Base-by-base conservation (phyloP, 176 grass and related monocot genomes). In the Oryza meridionalis region DNA sequence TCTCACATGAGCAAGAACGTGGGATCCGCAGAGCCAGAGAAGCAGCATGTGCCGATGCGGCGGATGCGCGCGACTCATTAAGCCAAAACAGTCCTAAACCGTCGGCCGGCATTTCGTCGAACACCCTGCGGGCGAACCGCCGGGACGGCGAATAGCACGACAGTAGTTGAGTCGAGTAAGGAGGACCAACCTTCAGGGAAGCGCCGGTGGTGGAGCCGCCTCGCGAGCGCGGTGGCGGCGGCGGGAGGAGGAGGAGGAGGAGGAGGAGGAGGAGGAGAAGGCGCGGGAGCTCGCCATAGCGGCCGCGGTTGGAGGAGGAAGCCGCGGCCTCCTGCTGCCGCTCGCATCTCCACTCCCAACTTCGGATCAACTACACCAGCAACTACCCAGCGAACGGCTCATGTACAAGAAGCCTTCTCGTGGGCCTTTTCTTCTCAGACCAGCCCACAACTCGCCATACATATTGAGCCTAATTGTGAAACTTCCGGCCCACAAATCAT, bases 311-410 rank as follows among this genome's bases (percentile, higher is more conserved):
- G 77, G 76, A 84, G 69, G 69, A 69, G 81, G 82, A 89, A 71
- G 50, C 64, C 77, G 61, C 87, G 77, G 87, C 87, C 82, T 69
- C 77, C 87, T 7, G 82, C 70, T 21, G 50, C 63, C 0, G 81
- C 81, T 58, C 76, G 81, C 87, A 88, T 89, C 76, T 12, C 51
- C 15, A 55, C 47, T 38, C 21, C 11, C 63, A 53, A 55, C 32
- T n/a, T 0, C 6, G 55, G 55, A 22, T 61, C 55, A 61, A 59
- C 17, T 27, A 27, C 27, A 27, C 27, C 27, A 27, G 27, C 27
- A 27, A 1, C 27, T 27, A 27, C 27, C 27, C 27, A 27, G 27
- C 27, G 27, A n/a, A 7, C 19, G 1, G 17, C 55, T 21, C 55
- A n/a, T 22, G 19, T 22, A 61, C 55, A 61, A 61, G 7, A 61